Evolutionary conservation across 2,329 filamentous ascomycete genomes (phyloP).

Genomic region (Aureobasidium namibiae): DNA sequence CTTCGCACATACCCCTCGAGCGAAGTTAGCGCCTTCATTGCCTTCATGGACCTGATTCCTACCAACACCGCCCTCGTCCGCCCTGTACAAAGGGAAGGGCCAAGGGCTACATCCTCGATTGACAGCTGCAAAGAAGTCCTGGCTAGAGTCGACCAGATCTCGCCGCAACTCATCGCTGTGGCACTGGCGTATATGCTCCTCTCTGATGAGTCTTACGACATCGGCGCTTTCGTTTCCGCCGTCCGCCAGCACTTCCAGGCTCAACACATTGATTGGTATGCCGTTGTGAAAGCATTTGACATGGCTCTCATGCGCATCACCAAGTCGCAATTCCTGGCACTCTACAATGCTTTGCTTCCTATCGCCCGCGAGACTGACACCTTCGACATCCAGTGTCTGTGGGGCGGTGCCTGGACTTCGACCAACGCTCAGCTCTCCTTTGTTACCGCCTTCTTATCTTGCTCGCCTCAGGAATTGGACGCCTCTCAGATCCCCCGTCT

Average conservation of each 20-base stretch:
- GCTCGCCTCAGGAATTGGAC: conserved; percentile 68
- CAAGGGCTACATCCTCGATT: conserved; percentile 65
- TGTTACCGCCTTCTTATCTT: conserved; percentile 74
- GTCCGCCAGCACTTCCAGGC: conserved; percentile 48
- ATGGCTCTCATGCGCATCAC: conserved; percentile 68
- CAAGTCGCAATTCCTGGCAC: conserved; percentile 66
- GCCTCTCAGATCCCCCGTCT: conserved; percentile 77
- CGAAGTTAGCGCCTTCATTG: conserved; percentile 61
- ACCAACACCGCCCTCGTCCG: conserved; percentile 51
- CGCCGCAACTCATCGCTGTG: conserved; percentile 65
- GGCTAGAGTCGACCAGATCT: conserved; percentile 47
- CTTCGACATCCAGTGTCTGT: conserved; percentile 80
- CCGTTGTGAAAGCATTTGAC: conserved; percentile 73
- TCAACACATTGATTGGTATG: conserved; percentile 54
- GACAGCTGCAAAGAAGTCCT: conserved; percentile 59
- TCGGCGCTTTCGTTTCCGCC: conserved; percentile 57
- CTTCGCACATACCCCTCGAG: conserved; percentile 58
- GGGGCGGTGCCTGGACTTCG: conserved; percentile 74
- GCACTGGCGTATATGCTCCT: conserved; percentile 65
- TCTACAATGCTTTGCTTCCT: conserved; percentile 72
- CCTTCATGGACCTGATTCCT: conserved; percentile 55
- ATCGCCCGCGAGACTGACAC: conserved; percentile 54
- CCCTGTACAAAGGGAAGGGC: conserved; percentile 64
- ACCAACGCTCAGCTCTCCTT: conserved; percentile 89
- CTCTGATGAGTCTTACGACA: conserved; percentile 55